Percentiles rank a stretch among this genome's conserved stretches.
Conservation (phyloP, 2,329 filamentous ascomycete species). For the Fusarium fracticaudum region DNA sequence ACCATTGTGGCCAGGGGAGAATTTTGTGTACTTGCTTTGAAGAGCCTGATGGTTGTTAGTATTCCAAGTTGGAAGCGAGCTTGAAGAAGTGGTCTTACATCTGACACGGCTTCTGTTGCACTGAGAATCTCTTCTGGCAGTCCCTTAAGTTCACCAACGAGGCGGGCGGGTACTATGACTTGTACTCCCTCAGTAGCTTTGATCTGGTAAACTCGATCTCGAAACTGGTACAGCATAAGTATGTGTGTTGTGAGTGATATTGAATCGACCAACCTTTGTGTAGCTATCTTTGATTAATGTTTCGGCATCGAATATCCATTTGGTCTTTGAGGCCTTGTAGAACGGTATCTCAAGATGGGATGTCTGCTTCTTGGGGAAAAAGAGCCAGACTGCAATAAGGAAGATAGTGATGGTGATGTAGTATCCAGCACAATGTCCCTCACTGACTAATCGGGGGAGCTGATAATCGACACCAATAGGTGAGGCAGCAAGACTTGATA, state of each 20-base stretch:
- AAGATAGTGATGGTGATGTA: slow-evolving; percentile 53
- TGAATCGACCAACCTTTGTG: slow-evolving; percentile 50
- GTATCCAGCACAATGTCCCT: slow-evolving; percentile 50
- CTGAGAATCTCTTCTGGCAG: slow-evolving; percentile 60
- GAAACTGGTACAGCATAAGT: slow-evolving; percentile 51
- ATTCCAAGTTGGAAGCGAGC: background rate
- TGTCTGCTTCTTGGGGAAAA: slow-evolving; percentile 47
- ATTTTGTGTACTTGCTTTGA: slow-evolving; percentile 61
- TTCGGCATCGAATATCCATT: slow-evolving; percentile 63
- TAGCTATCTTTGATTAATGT: slow-evolving; percentile 60
- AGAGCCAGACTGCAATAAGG: slow-evolving; percentile 51
- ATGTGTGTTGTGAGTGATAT: background rate
- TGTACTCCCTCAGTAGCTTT: slow-evolving; percentile 61
- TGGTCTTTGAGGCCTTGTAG: slow-evolving; percentile 59
- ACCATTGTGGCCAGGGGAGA: slow-evolving; percentile 57
- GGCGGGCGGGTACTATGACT: slow-evolving; percentile 56
- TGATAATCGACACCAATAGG: slow-evolving; percentile 30
- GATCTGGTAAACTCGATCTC: slow-evolving; percentile 61
- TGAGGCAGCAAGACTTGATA: slow-evolving; percentile 30
- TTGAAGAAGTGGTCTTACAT: slow-evolving; percentile 46
- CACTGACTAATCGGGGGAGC: slow-evolving; percentile 34
- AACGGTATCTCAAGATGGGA: slow-evolving; percentile 53
- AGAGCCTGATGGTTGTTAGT: slow-evolving; percentile 52
- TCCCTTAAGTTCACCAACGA: slow-evolving; percentile 58
- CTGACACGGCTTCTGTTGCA: slow-evolving; percentile 58